These are phyloP conservation scores for Picea abies DNA, from an alignment of 83 land plant species.

Conservation along the genomic window DNA sequence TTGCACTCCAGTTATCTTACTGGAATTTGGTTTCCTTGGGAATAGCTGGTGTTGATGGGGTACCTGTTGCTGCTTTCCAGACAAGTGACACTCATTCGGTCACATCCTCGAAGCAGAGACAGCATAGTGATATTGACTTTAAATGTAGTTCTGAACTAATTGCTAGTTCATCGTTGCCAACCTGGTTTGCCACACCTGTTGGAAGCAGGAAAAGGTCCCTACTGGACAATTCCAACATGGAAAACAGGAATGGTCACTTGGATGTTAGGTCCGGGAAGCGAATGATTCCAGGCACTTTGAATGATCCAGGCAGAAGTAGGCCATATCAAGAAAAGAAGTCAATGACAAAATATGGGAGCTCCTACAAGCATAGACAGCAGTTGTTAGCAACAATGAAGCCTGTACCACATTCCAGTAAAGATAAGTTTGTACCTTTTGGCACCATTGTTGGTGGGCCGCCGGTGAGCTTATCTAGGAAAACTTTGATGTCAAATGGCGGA, in stretches of 20 bases:
- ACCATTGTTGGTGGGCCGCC: constrained; percentile 18
- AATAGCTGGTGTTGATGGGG: constrained; percentile 92
- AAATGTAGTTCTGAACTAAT: constrained; percentile 8
- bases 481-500: constrained; percentile 18
- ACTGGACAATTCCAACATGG: neutral
- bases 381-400: constrained; percentile 18
- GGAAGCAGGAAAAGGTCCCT: constrained; percentile 13
- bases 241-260: neutral
- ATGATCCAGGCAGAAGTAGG: constrained; percentile 5
- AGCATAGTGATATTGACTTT: neutral
- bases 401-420: constrained; percentile 21
- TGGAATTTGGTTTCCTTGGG: constrained; percentile 85
- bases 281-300: neutral
- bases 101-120: constrained; percentile 1
- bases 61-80: constrained; percentile 91
- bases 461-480: constrained; percentile 1
- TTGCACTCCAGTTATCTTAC: constrained; percentile 83
- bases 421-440: constrained; percentile 16
- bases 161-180: constrained; percentile 1
- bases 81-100: constrained; percentile 67
- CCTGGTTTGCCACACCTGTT: constrained; percentile 8
- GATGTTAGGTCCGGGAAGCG: constrained; percentile 6
- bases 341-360: constrained; percentile 14
- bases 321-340: neutral
- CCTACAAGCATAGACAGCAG: neutral